Base-by-base conservation (phyloP, 257 asterid species). In the Ajuga chamaepitys region DNA sequence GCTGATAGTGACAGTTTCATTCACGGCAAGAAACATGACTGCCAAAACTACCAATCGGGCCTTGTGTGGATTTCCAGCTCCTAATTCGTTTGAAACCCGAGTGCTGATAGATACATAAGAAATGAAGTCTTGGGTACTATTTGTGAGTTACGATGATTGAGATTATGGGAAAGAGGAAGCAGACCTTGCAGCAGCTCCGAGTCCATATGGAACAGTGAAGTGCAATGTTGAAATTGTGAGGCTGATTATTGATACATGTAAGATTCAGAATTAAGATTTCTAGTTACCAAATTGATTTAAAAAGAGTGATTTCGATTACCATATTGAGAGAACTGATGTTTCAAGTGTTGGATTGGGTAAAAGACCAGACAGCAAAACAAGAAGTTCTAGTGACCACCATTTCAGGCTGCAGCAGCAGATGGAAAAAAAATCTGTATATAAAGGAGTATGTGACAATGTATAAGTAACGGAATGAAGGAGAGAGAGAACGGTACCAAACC, bases 321-420 rank as follows among this genome's bases (percentile, higher is more conserved):
- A 83, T 60, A 86, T 79, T 7, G 89, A 80, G 16, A 88, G 58
- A 9, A 88, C 86, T 54, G 96, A 82, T 26, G 96, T 80, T 59
- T 88, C 80, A n/a, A 88, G 91, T 52, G 70, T 72, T 16, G 95
- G 87, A 52, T 88, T 78, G 0, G 94, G 85, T 13, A 88, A 47
- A 48, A 88, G 77, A 9, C 89, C 91, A 30, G 91, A 80, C 12
- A 81, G 63, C 75, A 88, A 42, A 70, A 80, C 65, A 35, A 86
- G 77, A 44, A 86, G 58, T 63, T 86, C 96, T 8, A 74, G 73
- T 7, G 91, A 75, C 96, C 96, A 88, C 87, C 89, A 86, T 72
- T 88, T 82, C 6, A 88, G 75, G 65, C 96, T 86, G 58, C 71
- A 75, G 13, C 20, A 26, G 76, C 0, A 1, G 7, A 30, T 2